Evolutionary conservation across 352 stramenopile species (phyloP), one percentile per base, ranked within the genome.

Genomic region (Detonula confervacea): DNA sequence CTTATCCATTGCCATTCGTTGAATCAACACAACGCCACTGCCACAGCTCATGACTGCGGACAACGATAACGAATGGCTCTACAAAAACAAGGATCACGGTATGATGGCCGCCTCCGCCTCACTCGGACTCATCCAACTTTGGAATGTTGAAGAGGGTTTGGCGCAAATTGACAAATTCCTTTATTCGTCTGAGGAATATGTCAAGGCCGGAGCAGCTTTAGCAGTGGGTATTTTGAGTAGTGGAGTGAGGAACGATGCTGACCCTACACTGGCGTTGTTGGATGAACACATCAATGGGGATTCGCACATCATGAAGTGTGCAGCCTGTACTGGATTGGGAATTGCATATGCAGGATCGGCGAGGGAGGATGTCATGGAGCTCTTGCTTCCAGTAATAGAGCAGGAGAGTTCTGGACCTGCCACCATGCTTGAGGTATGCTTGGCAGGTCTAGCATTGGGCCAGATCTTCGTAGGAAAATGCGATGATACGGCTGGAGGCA

Each of bases 51-150:
- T 95, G 87, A 94, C 88, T n/a, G 94, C 95, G 0, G 95, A 98
- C 61, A 98, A 97, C 81, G 96, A 96, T 57, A n/a, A n/a, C n/a
- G n/a, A n/a, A n/a, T 99, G 97, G 97, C 82, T 99, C 27, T 99
- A 99, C 91, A 99, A 99, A 89, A 99, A 99, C 93, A 99, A 99
- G 87, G 98, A 99, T 87, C 96, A 99, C 77, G 97, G 97, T 60
- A 99, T 99, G 97, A 97, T 99, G 90, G 97, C 95, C 63, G 97
- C 97, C 0, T 96, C 97, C 0, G 98, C 97, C 12, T 99, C 96
- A 39, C 89, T 99, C 29, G 98, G 97, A 60, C 95, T 98, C 73
- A 97, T 99, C 60, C 95, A 99, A 83, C 90, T 99, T 1, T 99
- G 98, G 98, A 99, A 99, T 87, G 96, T 99, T 2, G 97, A 99